These are phyloP conservation scores for Entophlyctis helioformis DNA, from an alignment of 192 early-diverging fungal genomes.

Conservation along the genomic window DNA sequence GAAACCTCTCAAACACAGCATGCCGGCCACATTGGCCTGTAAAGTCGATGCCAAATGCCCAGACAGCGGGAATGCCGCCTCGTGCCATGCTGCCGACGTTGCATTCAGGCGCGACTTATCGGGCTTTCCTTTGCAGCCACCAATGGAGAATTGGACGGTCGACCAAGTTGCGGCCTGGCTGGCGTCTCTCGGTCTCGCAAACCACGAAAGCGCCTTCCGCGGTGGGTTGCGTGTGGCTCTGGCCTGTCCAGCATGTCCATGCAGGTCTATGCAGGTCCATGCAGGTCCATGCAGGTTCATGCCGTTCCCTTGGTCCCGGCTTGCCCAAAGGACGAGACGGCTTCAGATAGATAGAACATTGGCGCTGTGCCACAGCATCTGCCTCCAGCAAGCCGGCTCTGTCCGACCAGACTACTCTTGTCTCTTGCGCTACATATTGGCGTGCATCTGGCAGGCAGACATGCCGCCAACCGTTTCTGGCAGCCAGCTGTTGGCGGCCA, in stretches of 20 bases:
- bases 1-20: no score
- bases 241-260: not conserved
- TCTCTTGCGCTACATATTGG: not conserved
- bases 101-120: no score
- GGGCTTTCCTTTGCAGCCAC: no score
- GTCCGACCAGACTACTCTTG: not conserved
- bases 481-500: not conserved
- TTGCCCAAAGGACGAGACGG: no score
- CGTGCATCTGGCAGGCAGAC: not conserved
- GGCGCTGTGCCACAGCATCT: not conserved
- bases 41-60: no score
- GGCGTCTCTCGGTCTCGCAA: conserved; percentile 1
- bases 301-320: no score
- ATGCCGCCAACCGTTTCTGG: not conserved
- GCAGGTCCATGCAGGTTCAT: no score
- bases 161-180: conserved; percentile 10
- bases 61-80: no score
- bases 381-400: not conserved
- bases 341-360: not conserved
- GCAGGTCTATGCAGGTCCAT: no score
- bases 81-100: no score
- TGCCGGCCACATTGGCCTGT: no score
- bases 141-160: conserved; percentile 10
- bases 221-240: not conserved
- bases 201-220: conserved; percentile 2